Conservation (phyloP, 805 yeast genomes). For the Zygosaccharomyces siamensis region DNA sequence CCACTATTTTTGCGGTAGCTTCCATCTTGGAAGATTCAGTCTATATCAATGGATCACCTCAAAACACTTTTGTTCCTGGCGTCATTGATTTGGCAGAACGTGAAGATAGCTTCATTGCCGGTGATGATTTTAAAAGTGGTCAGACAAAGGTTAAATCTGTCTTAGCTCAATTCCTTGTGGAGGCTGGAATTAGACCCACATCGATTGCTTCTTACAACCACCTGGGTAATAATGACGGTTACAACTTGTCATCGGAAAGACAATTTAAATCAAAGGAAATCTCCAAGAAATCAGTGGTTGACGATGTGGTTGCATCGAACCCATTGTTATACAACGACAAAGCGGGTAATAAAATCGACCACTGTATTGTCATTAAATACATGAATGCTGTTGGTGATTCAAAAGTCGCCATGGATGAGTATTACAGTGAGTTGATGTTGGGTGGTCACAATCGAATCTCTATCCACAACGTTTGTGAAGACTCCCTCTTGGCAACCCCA, state of each 20-base stretch:
- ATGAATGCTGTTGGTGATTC: slow-evolving; percentile 93
- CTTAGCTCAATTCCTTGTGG: slow-evolving; percentile 90
- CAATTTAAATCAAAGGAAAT: slow-evolving; percentile 96
- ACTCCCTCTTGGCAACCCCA: slow-evolving; percentile 90
- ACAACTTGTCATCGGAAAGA: slow-evolving; percentile 81
- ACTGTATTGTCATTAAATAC: slow-evolving; percentile 92
- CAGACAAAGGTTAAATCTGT: slow-evolving; percentile 97
- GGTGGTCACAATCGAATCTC: slow-evolving; percentile 96
- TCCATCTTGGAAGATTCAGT: slow-evolving; percentile 83
- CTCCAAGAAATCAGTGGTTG: slow-evolving; percentile 87
- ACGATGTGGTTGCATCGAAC: slow-evolving; percentile 88
- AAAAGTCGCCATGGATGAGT: slow-evolving; percentile 98
- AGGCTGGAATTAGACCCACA: slow-evolving; percentile 93
- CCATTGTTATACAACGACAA: slow-evolving; percentile 77
- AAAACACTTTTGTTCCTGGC: slow-evolving; percentile 96
- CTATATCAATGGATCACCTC: slow-evolving; percentile 95
- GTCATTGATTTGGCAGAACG: slow-evolving; percentile 82
- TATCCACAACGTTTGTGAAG: slow-evolving; percentile 94
- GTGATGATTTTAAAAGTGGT: slow-evolving; percentile 96
- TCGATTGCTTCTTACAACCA: slow-evolving; percentile 96
- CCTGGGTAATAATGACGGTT: slow-evolving; percentile 94
- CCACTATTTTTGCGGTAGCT: slow-evolving; percentile 92
- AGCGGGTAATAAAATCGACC: slow-evolving; percentile 75
- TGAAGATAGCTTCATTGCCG: slow-evolving; percentile 76
- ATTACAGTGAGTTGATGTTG: slow-evolving; percentile 92